A percentile compares a stretch with the other conserved stretches of the same genome.
phyloP scores from a whole-genome alignment of 2,329 filamentous ascomycete species.

The Septoria petroselini region DNA sequence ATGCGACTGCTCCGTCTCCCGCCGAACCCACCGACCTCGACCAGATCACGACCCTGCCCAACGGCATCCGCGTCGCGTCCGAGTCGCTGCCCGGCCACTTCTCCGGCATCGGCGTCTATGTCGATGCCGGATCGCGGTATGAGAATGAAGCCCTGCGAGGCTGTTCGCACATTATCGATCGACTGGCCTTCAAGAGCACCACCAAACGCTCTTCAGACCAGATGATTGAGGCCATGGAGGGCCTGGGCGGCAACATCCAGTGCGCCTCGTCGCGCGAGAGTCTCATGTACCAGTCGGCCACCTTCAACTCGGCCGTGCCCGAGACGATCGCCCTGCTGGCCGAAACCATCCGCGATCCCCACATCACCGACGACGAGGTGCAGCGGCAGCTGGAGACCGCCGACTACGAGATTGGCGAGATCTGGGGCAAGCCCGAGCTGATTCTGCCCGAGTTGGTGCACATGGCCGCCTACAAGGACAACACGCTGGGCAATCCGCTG shows the following conservation, averaged over 20 bases:
- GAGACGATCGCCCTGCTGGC: slow-evolving; percentile 79
- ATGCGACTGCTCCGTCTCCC: slow-evolving; percentile 31
- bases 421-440: slow-evolving; percentile 95
- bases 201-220: slow-evolving; percentile 68
- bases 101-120: slow-evolving; percentile 89
- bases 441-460: slow-evolving; percentile 94
- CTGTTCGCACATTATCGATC: slow-evolving; percentile 93
- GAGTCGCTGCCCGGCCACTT: slow-evolving; percentile 94
- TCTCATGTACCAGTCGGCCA: slow-evolving; percentile 98
- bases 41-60: slow-evolving; percentile 80
- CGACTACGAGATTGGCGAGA: slow-evolving; percentile 92
- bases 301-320: slow-evolving; percentile 89
- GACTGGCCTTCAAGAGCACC: slow-evolving; percentile 90
- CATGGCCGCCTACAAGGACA: slow-evolving; percentile 91
- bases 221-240: slow-evolving; percentile 84
- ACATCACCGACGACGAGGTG: slow-evolving; percentile 83
- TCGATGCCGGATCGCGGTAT: slow-evolving; percentile 92
- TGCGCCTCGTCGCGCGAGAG: slow-evolving; percentile 93
- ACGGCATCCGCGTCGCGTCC: slow-evolving; percentile 90
- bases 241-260: slow-evolving; percentile 90
- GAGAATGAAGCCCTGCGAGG: slow-evolving; percentile 82
- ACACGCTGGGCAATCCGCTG: slow-evolving; percentile 90
- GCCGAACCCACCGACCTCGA: slow-evolving; percentile 85
- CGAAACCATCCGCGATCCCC: slow-evolving; percentile 85
- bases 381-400: slow-evolving; percentile 83